Percentiles rank a stretch among this genome's conserved stretches.
phyloP scores from a whole-genome alignment of 2,329 filamentous ascomycete species.

The Fusarium pseudograminearum region DNA sequence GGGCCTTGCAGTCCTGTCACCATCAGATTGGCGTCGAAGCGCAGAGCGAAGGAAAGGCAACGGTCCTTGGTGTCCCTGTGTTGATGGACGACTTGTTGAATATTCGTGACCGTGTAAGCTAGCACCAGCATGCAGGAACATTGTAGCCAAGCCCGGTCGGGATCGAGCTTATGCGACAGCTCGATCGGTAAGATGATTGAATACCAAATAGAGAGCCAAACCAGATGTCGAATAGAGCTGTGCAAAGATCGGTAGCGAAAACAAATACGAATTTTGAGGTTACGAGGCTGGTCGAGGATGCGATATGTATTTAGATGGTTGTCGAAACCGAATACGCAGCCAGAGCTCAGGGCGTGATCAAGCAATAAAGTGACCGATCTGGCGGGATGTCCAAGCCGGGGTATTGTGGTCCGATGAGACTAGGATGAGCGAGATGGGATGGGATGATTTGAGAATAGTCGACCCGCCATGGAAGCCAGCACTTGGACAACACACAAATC shows the following conservation, averaged over 20 bases:
- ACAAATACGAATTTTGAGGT: constrained; percentile 7
- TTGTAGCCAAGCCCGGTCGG: constrained; percentile 49
- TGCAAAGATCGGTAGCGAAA: not conserved
- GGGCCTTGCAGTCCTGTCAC: constrained; percentile 42
- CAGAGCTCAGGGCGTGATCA: constrained; percentile 26
- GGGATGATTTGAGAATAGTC: constrained; percentile 35
- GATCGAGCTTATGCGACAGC: constrained; percentile 39
- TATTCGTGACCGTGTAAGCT: constrained; percentile 72
- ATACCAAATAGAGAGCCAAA: not conserved
- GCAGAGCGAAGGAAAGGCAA: constrained; percentile 59
- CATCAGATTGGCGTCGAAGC: constrained; percentile 52
- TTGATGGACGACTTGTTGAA: constrained; percentile 55
- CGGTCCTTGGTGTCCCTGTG: constrained; percentile 51
- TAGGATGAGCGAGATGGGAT: constrained; percentile 45
- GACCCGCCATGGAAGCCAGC: constrained; percentile 37
- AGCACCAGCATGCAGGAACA: constrained; percentile 71
- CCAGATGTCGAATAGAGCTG: constrained; percentile 1
- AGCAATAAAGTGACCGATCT: constrained; percentile 43
- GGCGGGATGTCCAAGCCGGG: constrained; percentile 38
- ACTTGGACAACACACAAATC: constrained; percentile 38
- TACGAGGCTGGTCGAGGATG: constrained; percentile 23
- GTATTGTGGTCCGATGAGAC: constrained; percentile 46
- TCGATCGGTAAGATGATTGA: constrained; percentile 3
- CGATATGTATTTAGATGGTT: constrained; percentile 36
- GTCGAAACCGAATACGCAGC: constrained; percentile 40